A percentile compares a stretch with the other conserved stretches of the same genome.
Conservation (phyloP, 805 yeast genomes). For the Huiozyma sinensis region DNA sequence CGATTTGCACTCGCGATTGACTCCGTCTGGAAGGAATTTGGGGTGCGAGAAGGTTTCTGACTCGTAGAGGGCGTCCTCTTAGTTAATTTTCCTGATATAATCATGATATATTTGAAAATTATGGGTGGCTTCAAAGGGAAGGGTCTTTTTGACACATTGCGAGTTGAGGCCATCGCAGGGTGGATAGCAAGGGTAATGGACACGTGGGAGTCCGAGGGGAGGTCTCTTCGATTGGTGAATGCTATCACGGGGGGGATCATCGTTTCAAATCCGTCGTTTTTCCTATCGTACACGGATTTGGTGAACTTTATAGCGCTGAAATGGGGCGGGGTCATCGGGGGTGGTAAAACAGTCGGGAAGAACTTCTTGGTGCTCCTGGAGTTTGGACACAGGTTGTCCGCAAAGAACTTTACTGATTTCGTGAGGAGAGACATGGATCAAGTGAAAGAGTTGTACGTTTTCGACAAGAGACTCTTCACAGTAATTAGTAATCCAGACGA, state of each 20-base stretch:
- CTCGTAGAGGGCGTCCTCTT: too few species aligned
- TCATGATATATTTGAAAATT: too few species aligned
- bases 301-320: constrained; percentile 32
- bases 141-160: too few species aligned
- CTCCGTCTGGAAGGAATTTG: too few species aligned
- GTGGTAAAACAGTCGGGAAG: constrained; percentile 6
- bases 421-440: constrained; percentile 3
- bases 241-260: constrained; percentile 36
- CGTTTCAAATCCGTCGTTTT: constrained; percentile 30
- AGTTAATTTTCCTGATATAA: too few species aligned
- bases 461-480: constrained; percentile 50
- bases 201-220: too few species aligned
- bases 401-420: background rate
- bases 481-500: constrained; percentile 15
- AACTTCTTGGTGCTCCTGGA: constrained; percentile 48
- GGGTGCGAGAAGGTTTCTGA: too few species aligned
- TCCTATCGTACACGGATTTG: constrained; percentile 34
- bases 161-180: too few species aligned
- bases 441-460: constrained; percentile 44
- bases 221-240: constrained; percentile 18
- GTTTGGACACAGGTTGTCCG: constrained; percentile 50
- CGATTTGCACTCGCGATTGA: too few species aligned
- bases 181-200: too few species aligned
- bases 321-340: constrained; percentile 18
- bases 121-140: too few species aligned